Base-by-base conservation (phyloP, 257 asterid genomes). In the Nicotiana attenuata region DNA sequence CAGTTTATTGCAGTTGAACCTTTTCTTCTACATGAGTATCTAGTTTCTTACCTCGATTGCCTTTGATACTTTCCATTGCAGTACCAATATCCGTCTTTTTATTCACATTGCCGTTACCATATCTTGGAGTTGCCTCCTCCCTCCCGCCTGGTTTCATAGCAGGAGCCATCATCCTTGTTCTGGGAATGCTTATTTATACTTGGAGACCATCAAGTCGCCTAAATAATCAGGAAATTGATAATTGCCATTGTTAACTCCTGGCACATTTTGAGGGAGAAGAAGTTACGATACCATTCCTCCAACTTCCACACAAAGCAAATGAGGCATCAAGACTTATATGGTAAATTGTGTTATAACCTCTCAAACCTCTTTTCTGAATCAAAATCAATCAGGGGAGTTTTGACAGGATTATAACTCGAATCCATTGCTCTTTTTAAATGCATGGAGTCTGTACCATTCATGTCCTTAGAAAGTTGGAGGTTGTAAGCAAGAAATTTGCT, bases 21-120 rank as follows among this genome's bases (percentile, higher is more conserved):
- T 41, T 35, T 67, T 26, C 47, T 35, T 60, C 75, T 41, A 26
- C 15, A 65, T 9, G 50, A 65, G 14, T 31, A 55, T 68, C 45
- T 35, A 41, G 10, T 60, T 45, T 5, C 80, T 61, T 20, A 75
- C 75, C 29, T 31, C n/a, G 16, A 77, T 24, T 57, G 16, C 10
- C 61, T 15, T 75, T 35, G 47, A 45, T 79, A 56, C 60, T 80
- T 10, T 47, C 4, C 17, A 35, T 24, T 31, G 89, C 88, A 96
- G 99, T 96, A 79, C 98, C 99, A 7, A 82, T 96, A 83, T 85
- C 99, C 1, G 97, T 96, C 59, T 91, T 87, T 85, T 69, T 96
- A 79, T 96, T 96, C 92, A 96, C 99, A 50, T 84, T 94, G 84
- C 98, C 99, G 1, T 82, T 96, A 84, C 99, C 99, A 52, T 94